Conservation (phyloP, 352 stramenopile species). For the Phytophthora pini region DNA sequence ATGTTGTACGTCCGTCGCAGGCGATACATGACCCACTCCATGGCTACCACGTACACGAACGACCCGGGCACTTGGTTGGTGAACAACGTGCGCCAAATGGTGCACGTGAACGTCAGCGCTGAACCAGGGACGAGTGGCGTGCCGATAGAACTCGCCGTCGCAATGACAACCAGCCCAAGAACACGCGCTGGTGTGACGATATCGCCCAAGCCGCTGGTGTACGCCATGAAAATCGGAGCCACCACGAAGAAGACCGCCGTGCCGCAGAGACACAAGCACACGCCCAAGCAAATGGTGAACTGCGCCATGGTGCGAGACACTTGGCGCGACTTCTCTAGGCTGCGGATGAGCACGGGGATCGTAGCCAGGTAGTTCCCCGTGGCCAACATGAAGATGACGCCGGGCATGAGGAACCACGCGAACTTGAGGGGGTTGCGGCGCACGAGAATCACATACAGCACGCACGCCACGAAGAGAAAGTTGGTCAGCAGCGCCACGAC, state of each 20-base stretch:
- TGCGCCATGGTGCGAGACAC: conserved; percentile 71
- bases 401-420: conserved; percentile 57
- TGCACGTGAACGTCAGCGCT: conserved; percentile 58
- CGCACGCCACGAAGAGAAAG: conserved; percentile 62
- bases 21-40: conserved; percentile 65
- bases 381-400: conserved; percentile 63
- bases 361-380: conserved; percentile 55
- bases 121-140: conserved; percentile 43
- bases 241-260: conserved; percentile 61
- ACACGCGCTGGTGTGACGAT: conserved; percentile 49
- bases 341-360: conserved; percentile 68
- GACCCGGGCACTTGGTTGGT: conserved; percentile 39
- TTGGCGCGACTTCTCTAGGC: conserved; percentile 64
- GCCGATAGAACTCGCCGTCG: conserved; percentile 60
- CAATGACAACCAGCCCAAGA: conserved; percentile 52
- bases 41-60: conserved; percentile 49
- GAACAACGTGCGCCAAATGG: conserved; percentile 64
- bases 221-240: conserved; percentile 67
- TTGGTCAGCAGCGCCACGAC: conserved; percentile 46
- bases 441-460: conserved; percentile 63
- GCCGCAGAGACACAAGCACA: conserved; percentile 58
- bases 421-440: conserved; percentile 71
- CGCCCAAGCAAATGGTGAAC: conserved; percentile 60
- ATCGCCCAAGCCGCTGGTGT: conserved; percentile 51
- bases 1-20: conserved; percentile 70